Conservation (phyloP, 805 yeast species). For the Starmerella vitae region DNA sequence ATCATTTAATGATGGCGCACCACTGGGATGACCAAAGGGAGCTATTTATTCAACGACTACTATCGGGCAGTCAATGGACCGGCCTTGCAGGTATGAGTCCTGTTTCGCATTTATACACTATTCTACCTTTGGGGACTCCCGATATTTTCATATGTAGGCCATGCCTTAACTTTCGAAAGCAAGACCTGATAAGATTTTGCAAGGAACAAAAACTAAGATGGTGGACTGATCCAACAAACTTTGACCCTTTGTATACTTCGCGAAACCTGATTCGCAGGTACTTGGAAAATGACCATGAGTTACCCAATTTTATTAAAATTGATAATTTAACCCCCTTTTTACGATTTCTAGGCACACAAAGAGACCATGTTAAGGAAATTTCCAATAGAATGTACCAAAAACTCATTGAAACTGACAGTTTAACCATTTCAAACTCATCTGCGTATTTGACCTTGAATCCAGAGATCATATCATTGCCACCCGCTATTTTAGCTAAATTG, state of each 20-base stretch:
- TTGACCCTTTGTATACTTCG: conserved; percentile 38
- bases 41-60: conserved; percentile 46
- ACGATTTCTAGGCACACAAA: conserved; percentile 2
- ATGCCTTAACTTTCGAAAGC: conserved; percentile 35
- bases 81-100: conserved; percentile 48
- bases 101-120: conserved; percentile 5
- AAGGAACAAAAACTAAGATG: conserved; percentile 32
- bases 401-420: neutral
- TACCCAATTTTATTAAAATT: conserved; percentile 17
- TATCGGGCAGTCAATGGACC: conserved; percentile 34
- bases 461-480: conserved; percentile 6
- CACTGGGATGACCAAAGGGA: conserved; percentile 62
- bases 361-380: neutral
- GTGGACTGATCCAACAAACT: conserved; percentile 62
- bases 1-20: conserved; percentile 48
- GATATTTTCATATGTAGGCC: conserved; percentile 37
- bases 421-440: neutral
- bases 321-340: conserved; percentile 1
- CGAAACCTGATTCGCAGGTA: conserved; percentile 41
- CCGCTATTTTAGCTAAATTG: conserved; percentile 8
- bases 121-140: neutral
- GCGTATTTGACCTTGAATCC: conserved; percentile 3
- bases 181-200: conserved; percentile 37
- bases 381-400: conserved; percentile 2
- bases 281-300: conserved; percentile 27